Conservation (phyloP, 2,329 filamentous ascomycete genomes). For the Penicillium digitatum region DNA sequence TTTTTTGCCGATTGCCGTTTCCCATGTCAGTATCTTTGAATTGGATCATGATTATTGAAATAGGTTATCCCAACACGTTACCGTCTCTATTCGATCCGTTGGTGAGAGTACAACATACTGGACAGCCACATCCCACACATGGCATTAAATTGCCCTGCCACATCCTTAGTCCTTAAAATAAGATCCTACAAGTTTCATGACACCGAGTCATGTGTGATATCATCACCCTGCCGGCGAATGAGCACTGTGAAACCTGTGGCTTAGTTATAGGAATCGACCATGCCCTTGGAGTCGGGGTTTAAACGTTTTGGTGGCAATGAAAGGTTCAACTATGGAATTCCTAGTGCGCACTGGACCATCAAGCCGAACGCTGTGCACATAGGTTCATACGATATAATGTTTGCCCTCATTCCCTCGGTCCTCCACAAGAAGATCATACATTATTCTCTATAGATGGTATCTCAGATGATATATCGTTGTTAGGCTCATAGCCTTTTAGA, state of each 20-base stretch:
- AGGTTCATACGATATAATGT: background rate
- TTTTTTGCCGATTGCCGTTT: background rate
- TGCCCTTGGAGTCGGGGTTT: background rate
- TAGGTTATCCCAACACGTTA: background rate
- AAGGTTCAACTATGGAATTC: background rate
- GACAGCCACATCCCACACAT: background rate
- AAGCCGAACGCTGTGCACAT: background rate
- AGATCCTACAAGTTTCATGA: background rate
- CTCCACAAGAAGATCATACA: background rate
- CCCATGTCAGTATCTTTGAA: conserved; percentile 1
- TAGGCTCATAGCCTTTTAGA: background rate
- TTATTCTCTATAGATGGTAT: background rate
- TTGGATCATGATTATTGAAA: conserved; percentile 5
- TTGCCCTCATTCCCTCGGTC: background rate
- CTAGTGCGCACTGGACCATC: background rate
- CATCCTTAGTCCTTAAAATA: background rate
- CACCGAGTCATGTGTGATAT: background rate
- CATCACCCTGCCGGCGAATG: background rate
- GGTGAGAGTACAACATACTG: no score
- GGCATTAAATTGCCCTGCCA: background rate
- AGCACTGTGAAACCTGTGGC: background rate
- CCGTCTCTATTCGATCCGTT: background rate
- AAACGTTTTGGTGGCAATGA: no score
- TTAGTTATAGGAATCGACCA: background rate
- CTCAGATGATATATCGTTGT: background rate